Evolutionary conservation across 805 yeast genomes (phyloP), one percentile per base, ranked within the genome.

Genomic region (Ogataea pilisensis): DNA sequence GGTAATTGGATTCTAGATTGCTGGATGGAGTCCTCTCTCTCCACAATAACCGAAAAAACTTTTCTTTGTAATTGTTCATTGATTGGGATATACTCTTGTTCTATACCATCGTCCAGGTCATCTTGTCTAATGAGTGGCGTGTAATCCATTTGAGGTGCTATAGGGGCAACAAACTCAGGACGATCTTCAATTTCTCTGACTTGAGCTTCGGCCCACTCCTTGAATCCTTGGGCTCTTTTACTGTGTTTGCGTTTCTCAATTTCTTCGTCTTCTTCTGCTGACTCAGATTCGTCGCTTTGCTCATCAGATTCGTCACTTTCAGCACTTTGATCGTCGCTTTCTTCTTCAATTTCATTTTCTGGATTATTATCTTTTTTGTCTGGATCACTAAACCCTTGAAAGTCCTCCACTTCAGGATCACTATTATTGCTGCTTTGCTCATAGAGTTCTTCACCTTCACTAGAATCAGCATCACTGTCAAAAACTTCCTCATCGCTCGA

Each of bases 151-250:
- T 63, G 60, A 3, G 85, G 84, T 1, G 67, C 70, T 2, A 75
- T 68, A 2, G 70, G 75, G 3, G 79, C 68, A 35, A 73, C 63
- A 44, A 60, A 55, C 34, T 61, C 78, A 13, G 75, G 72, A 20
- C 80, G 69, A 1, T 85, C 88, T 50, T 79, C 86, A 30, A 79
- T 64, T 45, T 74, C 69, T 43, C 82, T 77, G 4, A 81, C 76
- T 54, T 85, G 85, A 27, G 72, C 64, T 49, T 82, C 85, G 0
- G 96, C 96, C 98, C 99, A 93, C 16, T 76, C 75, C 62, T 85
- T 86, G 69, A 93, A 93, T 14, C 79, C 75, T 28, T 71, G 69
- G 1, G 87, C 91, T 34, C 64, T 66, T 24, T 70, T 58, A 31
- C 64, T 58, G 46, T 70, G 80, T 28, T 67, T 64, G 31, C 73